Conservation (phyloP, 352 stramenopile species). For the Phytophthora meadii region DNA sequence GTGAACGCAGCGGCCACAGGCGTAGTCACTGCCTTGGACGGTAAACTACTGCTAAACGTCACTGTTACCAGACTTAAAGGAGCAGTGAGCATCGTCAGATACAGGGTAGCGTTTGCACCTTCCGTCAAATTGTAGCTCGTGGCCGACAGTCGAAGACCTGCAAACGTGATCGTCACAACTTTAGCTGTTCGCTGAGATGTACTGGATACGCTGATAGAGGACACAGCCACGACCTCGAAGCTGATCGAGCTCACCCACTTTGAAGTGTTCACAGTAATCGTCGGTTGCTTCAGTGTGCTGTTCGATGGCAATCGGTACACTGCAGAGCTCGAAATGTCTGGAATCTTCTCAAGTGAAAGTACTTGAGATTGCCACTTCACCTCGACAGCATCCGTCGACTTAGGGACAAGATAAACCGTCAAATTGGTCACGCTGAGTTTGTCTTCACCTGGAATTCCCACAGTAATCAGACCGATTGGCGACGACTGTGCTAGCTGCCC, state of each 20-base stretch:
- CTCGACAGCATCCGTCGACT: slow-evolving; percentile 32
- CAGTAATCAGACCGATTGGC: slow-evolving; percentile 43
- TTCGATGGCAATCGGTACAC: slow-evolving; percentile 46
- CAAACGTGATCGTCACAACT: slow-evolving; percentile 42
- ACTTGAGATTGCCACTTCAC: slow-evolving; percentile 47
- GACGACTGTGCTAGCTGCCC: slow-evolving; percentile 39
- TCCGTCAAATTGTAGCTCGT: slow-evolving; percentile 55
- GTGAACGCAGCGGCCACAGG: slow-evolving; percentile 42
- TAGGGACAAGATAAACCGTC: slow-evolving; percentile 44
- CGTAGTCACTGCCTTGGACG: slow-evolving; percentile 33
- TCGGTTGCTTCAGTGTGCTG: slow-evolving; percentile 30
- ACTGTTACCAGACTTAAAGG: slow-evolving; percentile 43
- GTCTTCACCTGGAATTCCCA: slow-evolving; percentile 33
- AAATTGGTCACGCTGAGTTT: slow-evolving; percentile 49
- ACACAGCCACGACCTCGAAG: slow-evolving; percentile 48
- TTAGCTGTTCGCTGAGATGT: slow-evolving; percentile 43
- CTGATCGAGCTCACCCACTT: slow-evolving; percentile 36
- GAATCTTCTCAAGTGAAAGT: slow-evolving; percentile 34
- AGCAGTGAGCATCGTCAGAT: slow-evolving; percentile 49
- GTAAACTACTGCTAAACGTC: slow-evolving; percentile 40
- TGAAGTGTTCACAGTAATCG: slow-evolving; percentile 36
- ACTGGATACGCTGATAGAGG: slow-evolving; percentile 40
- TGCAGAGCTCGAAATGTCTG: slow-evolving; percentile 35
- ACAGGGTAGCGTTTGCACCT: slow-evolving; percentile 27
- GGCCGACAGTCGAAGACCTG: slow-evolving; percentile 43